phyloP scores from a whole-genome alignment of 169 alveolate genomes.

The Babesia ovata region DNA sequence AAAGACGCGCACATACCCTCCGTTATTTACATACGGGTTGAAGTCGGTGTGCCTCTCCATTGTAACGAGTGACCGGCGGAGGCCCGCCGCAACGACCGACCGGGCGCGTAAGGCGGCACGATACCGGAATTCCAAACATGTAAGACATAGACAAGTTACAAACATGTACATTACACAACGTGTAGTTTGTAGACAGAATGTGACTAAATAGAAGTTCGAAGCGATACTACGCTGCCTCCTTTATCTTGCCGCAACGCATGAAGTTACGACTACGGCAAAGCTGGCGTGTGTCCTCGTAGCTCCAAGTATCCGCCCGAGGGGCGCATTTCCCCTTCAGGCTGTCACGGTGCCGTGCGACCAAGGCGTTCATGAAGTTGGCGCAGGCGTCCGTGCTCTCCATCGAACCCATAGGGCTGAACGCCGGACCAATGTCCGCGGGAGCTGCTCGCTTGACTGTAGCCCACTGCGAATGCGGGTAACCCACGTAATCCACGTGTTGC shows the following conservation, averaged over 20 bases:
- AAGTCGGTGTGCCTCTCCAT: conserved; percentile 46
- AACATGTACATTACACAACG: too few relatives aligned
- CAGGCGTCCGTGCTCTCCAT: conserved; percentile 39
- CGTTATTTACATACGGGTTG: conserved; percentile 79
- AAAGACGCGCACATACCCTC: conserved; percentile 67
- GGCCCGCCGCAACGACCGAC: conserved; percentile 3
- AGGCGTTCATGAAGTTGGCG: conserved; percentile 57
- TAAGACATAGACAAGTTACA: too few relatives aligned
- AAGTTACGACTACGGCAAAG: conserved; percentile 1
- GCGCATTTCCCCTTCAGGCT: conserved; percentile 52
- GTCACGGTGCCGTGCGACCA: conserved; percentile 49
- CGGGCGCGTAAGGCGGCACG: not conserved
- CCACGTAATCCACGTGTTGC: conserved; percentile 23
- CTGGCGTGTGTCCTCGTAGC: conserved; percentile 25
- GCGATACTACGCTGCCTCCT: conserved; percentile 20
- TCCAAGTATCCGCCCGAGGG: conserved; percentile 15
- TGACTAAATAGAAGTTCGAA: not conserved
- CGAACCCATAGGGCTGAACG: not conserved
- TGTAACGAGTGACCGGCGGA: not conserved
- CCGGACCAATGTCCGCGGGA: conserved; percentile 3
- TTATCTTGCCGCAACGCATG: conserved; percentile 3
- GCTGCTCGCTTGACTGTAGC: conserved; percentile 5
- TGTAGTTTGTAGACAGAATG: not conserved
- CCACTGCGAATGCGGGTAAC: conserved; percentile 12
- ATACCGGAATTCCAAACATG: not conserved